A percentile compares a stretch with the other conserved stretches of the same genome.
Conservation (phyloP, 345 rosid species). For the Arabis alpina region DNA sequence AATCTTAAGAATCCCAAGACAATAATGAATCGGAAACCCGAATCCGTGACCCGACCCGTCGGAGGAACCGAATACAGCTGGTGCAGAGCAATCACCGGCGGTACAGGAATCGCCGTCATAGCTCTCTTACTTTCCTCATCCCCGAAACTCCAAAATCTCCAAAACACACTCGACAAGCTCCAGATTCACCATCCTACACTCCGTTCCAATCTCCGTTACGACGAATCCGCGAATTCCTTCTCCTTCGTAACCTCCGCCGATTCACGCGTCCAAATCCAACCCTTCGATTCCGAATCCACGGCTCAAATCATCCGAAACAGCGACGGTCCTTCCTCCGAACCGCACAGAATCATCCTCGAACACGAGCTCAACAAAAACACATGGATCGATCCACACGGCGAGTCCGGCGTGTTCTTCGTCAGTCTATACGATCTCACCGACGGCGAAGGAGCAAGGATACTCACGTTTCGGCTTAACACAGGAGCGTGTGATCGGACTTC, state of each 20-base stretch:
- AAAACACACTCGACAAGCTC: conserved; percentile 56
- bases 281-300: conserved; percentile 60
- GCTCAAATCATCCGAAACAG: conserved; percentile 45
- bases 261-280: conserved; percentile 51
- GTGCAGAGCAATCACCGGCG: conserved; percentile 84
- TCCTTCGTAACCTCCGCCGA: conserved; percentile 58
- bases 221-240: conserved; percentile 53
- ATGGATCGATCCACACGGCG: conserved; percentile 51
- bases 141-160: conserved; percentile 52
- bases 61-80: conserved; percentile 85
- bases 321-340: conserved; percentile 32
- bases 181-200: conserved; percentile 73
- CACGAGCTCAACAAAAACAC: conserved; percentile 73
- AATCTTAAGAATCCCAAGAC: conserved; percentile 11
- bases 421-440: conserved; percentile 55
- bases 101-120: conserved; percentile 84
- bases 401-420: conserved; percentile 49
- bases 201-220: conserved; percentile 66
- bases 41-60: conserved; percentile 50
- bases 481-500: conserved; percentile 73
- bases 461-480: conserved; percentile 70
- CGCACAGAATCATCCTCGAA: conserved; percentile 59
- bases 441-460: conserved; percentile 50
- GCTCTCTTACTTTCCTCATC: conserved; percentile 58
- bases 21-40: conserved; percentile 27